These are phyloP conservation scores for Cordyceps militaris DNA, from an alignment of 2,329 filamentous ascomycete species.

Conservation along the genomic window DNA sequence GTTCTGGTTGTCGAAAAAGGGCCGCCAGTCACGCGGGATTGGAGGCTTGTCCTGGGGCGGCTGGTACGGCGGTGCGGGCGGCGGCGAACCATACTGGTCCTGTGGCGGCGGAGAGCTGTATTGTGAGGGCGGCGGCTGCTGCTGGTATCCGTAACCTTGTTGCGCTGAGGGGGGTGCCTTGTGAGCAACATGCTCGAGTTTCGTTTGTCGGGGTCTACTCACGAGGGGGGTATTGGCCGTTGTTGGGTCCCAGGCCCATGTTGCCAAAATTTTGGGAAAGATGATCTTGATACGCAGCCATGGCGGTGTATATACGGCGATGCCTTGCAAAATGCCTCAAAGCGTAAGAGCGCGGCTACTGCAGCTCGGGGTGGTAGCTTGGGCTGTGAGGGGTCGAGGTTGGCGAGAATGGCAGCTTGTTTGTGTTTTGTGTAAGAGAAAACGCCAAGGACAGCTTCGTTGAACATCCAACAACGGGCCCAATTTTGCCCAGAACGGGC, in stretches of 20 bases:
- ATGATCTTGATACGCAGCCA: slow-evolving; percentile 11
- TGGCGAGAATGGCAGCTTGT: background rate
- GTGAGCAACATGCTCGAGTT: background rate
- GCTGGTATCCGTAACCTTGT: slow-evolving; percentile 8
- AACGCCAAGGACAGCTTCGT: background rate
- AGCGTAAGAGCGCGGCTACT: background rate
- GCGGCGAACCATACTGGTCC: slow-evolving; percentile 5
- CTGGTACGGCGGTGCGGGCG: slow-evolving; percentile 23
- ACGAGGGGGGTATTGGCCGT: slow-evolving; percentile 10
- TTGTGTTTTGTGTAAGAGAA: slow-evolving; percentile 5
- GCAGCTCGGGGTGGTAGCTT: background rate
- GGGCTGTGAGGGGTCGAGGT: background rate
- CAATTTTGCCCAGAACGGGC: background rate
- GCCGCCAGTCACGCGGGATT: slow-evolving; percentile 53
- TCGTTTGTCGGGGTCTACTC: background rate
- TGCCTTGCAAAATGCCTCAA: background rate
- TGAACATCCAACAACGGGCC: background rate
- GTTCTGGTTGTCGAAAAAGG: slow-evolving; percentile 54
- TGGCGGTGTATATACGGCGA: background rate
- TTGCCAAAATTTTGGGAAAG: slow-evolving; percentile 12
- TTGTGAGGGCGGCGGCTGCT: background rate
- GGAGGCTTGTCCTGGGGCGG: slow-evolving; percentile 37
- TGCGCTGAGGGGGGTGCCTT: background rate
- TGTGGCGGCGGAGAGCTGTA: slow-evolving; percentile 6
- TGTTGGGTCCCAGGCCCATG: slow-evolving; percentile 10